Base-by-base conservation (phyloP, 768 basidiomycete species). In the Trametes cinnabarina region DNA sequence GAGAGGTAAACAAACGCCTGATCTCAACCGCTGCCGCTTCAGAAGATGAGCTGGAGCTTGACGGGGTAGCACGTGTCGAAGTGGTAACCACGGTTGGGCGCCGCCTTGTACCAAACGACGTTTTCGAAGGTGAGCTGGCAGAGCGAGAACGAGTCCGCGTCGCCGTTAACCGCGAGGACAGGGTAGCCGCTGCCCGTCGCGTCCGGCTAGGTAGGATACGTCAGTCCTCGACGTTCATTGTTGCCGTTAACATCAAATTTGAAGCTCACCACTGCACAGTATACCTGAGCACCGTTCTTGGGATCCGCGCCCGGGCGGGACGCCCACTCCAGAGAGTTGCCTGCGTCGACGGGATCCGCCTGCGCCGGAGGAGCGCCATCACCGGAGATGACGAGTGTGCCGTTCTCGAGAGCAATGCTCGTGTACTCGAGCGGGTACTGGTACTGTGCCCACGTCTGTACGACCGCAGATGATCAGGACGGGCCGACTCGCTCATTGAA, bases 361-460 rank as follows among this genome's bases (percentile, higher is more conserved):
- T 32, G 30, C 12, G 30, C 30, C 7, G 30, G 30, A 32, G 30
- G 7, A 32, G 30, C 12, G 30, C 30, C 30, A 12, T 32, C 12
- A 7, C 30, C 30, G 12, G 30, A 32, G 30, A 32, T 12, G 30
- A 32, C 12, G 30, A 12, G 63, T 8, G 69, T 70, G 32, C 74
- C 71, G 40, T 76, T 58, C 8, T 68, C 47, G 50, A 83, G 72
- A 26, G 71, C 68, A 9, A 82, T 58, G 11, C 65, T 48, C 0
- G 81, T 79, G 61, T 73, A 81, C 43, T 79, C 75, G 67, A 82
- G 30, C 30, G 30, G 73, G 70, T 77, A 80, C n/a, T 79, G 80
- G 66, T 70, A 82, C 14, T 80, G 79, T 22, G 74, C 74, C 40
- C 69, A 79, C 2, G 82, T 82, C 80, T 82, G 47, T 9, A 19